Evolutionary conservation across 768 basidiomycete species (phyloP), one percentile per base, ranked within the genome.

Genomic region (Suillus subalutaceus): DNA sequence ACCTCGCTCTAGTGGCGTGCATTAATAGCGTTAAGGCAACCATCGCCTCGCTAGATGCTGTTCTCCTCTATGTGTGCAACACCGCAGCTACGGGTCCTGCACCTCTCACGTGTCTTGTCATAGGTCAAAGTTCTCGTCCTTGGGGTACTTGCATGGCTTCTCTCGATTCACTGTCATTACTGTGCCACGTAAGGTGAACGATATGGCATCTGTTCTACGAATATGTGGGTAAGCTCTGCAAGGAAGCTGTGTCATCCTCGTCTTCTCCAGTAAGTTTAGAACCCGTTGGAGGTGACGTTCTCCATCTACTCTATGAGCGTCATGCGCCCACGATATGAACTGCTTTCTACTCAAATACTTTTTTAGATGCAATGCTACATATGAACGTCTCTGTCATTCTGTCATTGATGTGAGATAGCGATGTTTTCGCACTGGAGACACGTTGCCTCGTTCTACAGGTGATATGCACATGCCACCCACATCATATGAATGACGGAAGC

Each of bases 401-500:
- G 35, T 56, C 37, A 37, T 56, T 56, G 55, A 56, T 35, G 55
- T 53, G 26, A 30, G 26, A 26, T 16, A 15, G 26, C 32, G 53
- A 56, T 37, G 12, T 7, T 37, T n/a, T 56, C 55, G 20, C 55
- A 56, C 20, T 37, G 32, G 32, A 56, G 26, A 60, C 37, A 37
- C 37, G 37, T 58, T 37, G 37, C 37, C 6, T 32, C 6, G 41
- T 10, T 30, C 30, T 60, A 60, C 40, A 43, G 59, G 26, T 30
- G 6, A 32, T 30, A 32, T 60, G 59, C 40, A 59, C 26, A 26
- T 52, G 50, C 26, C 26, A 59, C 23, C 58, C 40, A 41, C 23
- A 41, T 59, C 43, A 43, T 43, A 60, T 60, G 59, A 59, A 60
- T 60, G 41, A 43, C 41, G 41, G 30, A 60, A 60, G 59, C 30